A percentile compares a stretch with the other conserved stretches of the same genome.
Conservation (phyloP, 129 eudicot genomes). For the Solidago caesia region DNA sequence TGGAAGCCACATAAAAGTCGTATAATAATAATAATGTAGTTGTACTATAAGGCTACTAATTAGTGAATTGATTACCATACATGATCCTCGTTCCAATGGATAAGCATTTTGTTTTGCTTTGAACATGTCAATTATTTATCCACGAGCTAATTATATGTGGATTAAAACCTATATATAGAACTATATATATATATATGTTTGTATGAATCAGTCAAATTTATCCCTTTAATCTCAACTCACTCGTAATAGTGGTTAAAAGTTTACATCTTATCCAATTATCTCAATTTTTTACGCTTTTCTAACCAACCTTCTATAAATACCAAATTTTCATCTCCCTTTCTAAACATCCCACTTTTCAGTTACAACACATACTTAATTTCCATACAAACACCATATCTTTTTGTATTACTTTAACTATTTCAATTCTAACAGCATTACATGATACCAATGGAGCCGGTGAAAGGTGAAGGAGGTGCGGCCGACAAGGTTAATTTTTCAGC, state of each 20-base stretch:
- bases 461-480: constrained; percentile 22
- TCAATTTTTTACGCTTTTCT: constrained; percentile 1
- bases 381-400: neutral
- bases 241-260: neutral
- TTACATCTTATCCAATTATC: constrained; percentile 19
- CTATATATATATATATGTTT: no score
- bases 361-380: constrained; percentile 9
- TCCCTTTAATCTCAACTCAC: constrained; percentile 23
- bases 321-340: constrained; percentile 7
- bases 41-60: neutral
- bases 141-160: constrained; percentile 13
- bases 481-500: constrained; percentile 50
- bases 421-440: neutral
- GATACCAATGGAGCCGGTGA: constrained; percentile 21
- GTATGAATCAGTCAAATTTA: constrained; percentile 25
- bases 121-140: constrained; percentile 28
- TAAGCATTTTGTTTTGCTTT: constrained; percentile 3
- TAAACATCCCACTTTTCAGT: constrained; percentile 5
- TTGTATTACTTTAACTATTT: neutral
- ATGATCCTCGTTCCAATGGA: constrained; percentile 16
- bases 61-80: constrained; percentile 9
- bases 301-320: constrained; percentile 19
- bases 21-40: neutral
- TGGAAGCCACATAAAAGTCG: neutral
- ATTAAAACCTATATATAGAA: constrained; percentile 21